phyloP scores from a whole-genome alignment of 768 basidiomycete species.

The Russula vinacea region DNA sequence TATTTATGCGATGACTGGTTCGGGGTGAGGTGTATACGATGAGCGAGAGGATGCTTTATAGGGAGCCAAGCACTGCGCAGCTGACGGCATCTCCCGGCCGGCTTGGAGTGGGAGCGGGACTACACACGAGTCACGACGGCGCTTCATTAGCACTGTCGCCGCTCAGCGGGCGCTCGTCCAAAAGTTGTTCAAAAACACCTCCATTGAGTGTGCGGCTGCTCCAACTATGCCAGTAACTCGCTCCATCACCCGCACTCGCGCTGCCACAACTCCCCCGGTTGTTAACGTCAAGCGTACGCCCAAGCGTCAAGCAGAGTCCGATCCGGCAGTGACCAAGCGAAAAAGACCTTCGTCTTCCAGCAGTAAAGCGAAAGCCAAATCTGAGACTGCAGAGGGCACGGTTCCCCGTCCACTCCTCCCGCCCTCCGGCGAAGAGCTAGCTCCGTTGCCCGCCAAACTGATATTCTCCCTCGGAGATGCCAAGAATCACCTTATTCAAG shows the following conservation, averaged over 20 bases:
- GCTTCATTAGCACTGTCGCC: neutral
- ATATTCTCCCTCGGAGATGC: conserved; percentile 77
- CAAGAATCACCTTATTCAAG: conserved; percentile 61
- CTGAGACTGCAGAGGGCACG: neutral
- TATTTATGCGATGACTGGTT: neutral
- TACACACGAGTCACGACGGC: neutral
- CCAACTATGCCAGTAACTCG: conserved; percentile 33
- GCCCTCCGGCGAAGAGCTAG: conserved; percentile 14
- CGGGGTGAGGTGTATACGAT: neutral
- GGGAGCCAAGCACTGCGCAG: neutral
- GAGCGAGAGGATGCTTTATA: conserved; percentile 8
- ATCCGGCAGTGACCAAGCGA: conserved; percentile 14
- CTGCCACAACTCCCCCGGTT: neutral
- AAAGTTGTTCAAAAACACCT: neutral
- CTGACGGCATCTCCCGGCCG: neutral
- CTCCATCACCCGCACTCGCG: conserved; percentile 28
- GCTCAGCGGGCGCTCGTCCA: neutral
- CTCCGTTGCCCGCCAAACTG: conserved; percentile 63
- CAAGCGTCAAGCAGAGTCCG: conserved; percentile 16
- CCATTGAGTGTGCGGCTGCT: conserved; percentile 1
- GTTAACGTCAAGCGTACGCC: conserved; percentile 5
- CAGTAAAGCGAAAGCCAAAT: conserved; percentile 9
- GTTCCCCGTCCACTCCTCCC: neutral
- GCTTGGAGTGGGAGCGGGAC: neutral
- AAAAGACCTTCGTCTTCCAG: conserved; percentile 5